These are phyloP conservation scores for Pseudogymnoascus sp. DNA, from an alignment of 2,329 filamentous ascomycete species.

Conservation along the genomic window DNA sequence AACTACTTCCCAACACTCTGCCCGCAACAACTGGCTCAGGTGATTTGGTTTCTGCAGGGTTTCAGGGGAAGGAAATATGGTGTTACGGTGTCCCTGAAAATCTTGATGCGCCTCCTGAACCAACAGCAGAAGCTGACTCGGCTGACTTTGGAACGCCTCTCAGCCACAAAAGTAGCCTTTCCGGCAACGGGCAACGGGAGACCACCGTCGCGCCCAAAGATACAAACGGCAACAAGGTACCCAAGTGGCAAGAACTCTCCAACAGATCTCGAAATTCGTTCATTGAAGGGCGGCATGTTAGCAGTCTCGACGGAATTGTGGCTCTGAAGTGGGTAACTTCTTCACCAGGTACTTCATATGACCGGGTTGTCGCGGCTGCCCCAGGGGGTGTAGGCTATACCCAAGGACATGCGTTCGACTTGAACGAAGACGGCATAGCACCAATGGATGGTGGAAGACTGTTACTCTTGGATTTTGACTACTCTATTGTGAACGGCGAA, in stretches of 20 bases:
- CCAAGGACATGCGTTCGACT: conserved; percentile 26
- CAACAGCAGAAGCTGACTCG: conserved; percentile 6
- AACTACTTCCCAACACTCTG: conserved; percentile 60
- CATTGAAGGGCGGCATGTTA: conserved; percentile 59
- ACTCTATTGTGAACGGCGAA: conserved; percentile 48
- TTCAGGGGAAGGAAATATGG: conserved; percentile 67
- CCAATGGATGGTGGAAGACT: conserved; percentile 75
- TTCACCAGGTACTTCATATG: conserved; percentile 42
- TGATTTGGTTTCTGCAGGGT: conserved; percentile 67
- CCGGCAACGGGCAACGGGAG: neutral
- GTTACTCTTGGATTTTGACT: conserved; percentile 67
- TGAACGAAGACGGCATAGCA: conserved; percentile 63
- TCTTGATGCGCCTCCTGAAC: conserved; percentile 54
- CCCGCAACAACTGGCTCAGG: conserved; percentile 64
- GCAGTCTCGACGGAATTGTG: conserved; percentile 58
- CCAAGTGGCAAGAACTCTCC: conserved; percentile 63
- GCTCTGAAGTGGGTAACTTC: conserved; percentile 66
- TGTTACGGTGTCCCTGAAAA: conserved; percentile 72
- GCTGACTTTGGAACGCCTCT: neutral
- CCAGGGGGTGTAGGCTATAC: conserved; percentile 55
- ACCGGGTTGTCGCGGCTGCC: conserved; percentile 63
- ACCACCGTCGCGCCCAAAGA: conserved; percentile 15
- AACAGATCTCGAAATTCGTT: conserved; percentile 66
- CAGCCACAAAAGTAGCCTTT: conserved; percentile 2
- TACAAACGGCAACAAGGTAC: conserved; percentile 35